phyloP scores from a whole-genome alignment of 139 green algal species.

The Medakamo hakoo region DNA sequence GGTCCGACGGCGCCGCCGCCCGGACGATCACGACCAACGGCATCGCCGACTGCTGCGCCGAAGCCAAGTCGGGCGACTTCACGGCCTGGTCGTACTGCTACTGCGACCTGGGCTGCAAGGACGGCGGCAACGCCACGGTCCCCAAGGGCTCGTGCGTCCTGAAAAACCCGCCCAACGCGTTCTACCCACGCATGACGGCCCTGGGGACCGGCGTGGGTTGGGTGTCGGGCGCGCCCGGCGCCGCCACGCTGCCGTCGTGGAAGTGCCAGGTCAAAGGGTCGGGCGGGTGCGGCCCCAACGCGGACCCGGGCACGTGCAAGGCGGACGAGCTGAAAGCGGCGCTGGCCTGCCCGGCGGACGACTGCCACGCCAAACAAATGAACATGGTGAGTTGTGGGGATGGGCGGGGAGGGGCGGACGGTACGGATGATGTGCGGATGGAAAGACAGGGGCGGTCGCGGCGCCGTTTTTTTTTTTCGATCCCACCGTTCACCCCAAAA shows the following conservation, averaged over 20 bases:
- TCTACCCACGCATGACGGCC: neutral
- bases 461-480: no score
- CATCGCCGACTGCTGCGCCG: neutral
- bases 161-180: neutral
- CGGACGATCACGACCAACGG: neutral
- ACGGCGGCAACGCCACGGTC: neutral
- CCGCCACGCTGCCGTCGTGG: neutral
- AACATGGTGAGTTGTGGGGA: no score
- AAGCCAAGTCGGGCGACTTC: neutral
- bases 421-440: no score
- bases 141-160: neutral
- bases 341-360: neutral
- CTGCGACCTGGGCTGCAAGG: neutral
- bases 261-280: neutral
- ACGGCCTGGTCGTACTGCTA: neutral
- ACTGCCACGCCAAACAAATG: neutral
- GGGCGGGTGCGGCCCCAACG: neutral
- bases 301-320: neutral
- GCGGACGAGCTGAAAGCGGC: neutral
- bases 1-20: neutral
- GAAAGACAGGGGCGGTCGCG: no score
- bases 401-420: no score
- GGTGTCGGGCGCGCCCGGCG: neutral
- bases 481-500: no score
- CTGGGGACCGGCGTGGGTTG: neutral